A percentile compares a stretch with the other conserved stretches of the same genome.
Conservation (phyloP, 2,329 filamentous ascomycete species). For the Claviceps paspali region DNA sequence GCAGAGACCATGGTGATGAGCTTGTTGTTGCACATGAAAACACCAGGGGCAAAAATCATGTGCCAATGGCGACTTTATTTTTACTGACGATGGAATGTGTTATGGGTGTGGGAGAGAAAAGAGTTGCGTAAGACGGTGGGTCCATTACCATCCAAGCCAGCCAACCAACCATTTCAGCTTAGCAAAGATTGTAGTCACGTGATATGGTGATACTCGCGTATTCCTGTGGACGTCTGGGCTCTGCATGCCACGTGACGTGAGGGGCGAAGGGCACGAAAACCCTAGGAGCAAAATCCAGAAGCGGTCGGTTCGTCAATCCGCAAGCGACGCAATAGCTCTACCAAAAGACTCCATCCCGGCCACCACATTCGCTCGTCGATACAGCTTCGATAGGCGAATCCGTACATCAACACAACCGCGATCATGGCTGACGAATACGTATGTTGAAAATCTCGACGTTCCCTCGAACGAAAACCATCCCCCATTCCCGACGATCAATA, state of each 20-base stretch:
- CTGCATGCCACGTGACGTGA: conserved; percentile 15
- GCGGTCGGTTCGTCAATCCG: conserved; percentile 14
- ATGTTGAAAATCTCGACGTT: conserved; percentile 30
- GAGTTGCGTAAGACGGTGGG: too few relatives aligned
- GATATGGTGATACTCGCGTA: too few relatives aligned
- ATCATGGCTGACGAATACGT: conserved; percentile 89
- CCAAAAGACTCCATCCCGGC: conserved; percentile 21
- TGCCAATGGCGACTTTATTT: too few relatives aligned
- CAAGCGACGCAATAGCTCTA: conserved; percentile 15
- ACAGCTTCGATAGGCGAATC: conserved; percentile 29
- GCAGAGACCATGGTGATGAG: too few relatives aligned
- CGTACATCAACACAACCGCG: conserved; percentile 28
- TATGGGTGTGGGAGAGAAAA: too few relatives aligned
- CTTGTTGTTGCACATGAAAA: too few relatives aligned
- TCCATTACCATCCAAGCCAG: too few relatives aligned
- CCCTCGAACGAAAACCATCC: conserved; percentile 11
- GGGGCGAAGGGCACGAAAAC: conserved; percentile 25
- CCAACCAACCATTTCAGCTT: too few relatives aligned
- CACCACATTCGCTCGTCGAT: conserved; percentile 28
- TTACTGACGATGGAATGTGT: too few relatives aligned
- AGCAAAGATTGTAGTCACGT: not conserved
- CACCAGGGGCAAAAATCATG: too few relatives aligned
- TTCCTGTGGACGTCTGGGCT: not conserved
- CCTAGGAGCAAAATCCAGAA: conserved; percentile 23
- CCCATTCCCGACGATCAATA: conserved; percentile 12